These are phyloP conservation scores for Asparagopsis taxiformis DNA, from an alignment of 31 red algal genomes.

Conservation along the genomic window DNA sequence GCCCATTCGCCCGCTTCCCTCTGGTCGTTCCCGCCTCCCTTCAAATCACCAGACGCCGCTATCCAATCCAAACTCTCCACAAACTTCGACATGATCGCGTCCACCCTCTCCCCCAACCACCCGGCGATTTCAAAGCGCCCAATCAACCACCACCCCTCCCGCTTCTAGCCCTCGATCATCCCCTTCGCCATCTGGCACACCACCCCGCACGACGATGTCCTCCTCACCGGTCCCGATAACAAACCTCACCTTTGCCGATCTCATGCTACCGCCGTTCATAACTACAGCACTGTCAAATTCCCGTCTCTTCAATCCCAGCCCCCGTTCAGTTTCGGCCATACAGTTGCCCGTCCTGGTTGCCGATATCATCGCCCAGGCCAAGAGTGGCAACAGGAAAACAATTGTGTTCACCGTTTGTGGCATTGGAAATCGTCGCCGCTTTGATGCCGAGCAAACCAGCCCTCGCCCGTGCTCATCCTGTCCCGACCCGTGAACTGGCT, in stretches of 20 bases:
- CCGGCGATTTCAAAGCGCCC: neutral
- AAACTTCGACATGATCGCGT: neutral
- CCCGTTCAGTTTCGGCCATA: constrained; percentile 43
- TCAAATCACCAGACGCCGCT: too few species aligned
- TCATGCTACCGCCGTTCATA: constrained; percentile 17
- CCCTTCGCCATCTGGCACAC: neutral
- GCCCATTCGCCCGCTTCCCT: neutral
- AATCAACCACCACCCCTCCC: neutral
- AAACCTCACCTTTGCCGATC: constrained; percentile 31
- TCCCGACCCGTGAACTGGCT: constrained; percentile 48
- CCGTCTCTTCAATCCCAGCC: constrained; percentile 19
- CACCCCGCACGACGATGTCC: constrained; percentile 12
- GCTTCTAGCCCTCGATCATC: neutral
- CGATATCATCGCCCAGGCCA: constrained; percentile 31
- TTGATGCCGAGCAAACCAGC: neutral
- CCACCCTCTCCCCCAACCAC: neutral
- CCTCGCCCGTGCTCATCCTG: constrained; percentile 10
- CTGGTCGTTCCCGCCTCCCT: neutral
- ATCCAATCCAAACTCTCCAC: neutral
- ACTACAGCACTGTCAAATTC: constrained; percentile 1
- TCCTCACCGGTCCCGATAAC: neutral
- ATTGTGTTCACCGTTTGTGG: constrained; percentile 41
- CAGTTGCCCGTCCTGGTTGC: constrained; percentile 29
- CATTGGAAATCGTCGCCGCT: constrained; percentile 7
- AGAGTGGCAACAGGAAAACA: constrained; percentile 57